Percentiles rank a stretch among this genome's conserved stretches.
Conservation (phyloP, 148 eudicot genomes). For the Spergularia marina region DNA sequence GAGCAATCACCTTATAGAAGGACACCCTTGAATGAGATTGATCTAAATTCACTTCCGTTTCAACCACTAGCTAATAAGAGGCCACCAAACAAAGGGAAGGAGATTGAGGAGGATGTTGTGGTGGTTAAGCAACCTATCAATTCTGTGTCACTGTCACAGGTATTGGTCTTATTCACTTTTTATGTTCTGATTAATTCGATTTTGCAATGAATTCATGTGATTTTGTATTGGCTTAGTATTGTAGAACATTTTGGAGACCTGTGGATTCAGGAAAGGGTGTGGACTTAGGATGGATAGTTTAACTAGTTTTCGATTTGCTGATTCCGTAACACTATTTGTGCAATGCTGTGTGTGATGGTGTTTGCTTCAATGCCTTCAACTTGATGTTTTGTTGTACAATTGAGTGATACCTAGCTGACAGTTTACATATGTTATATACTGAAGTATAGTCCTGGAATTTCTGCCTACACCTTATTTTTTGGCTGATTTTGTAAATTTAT, state of each 20-base stretch:
- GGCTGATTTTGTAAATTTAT: too few relatives aligned
- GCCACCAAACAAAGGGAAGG: conserved; percentile 29
- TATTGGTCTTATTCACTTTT: conserved; percentile 9
- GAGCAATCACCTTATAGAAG: conserved; percentile 85
- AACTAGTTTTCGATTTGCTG: background rate
- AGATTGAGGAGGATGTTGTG: conserved; percentile 34
- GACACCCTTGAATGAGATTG: conserved; percentile 75
- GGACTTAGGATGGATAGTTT: too few relatives aligned
- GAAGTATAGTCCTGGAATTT: too few relatives aligned
- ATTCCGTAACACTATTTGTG: background rate
- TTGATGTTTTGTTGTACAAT: background rate
- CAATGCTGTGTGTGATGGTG: background rate
- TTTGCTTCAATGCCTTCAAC: background rate
- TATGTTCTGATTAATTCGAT: background rate
- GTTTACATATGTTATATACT: background rate
- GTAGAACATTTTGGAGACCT: background rate
- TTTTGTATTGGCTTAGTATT: background rate
- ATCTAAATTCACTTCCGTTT: conserved; percentile 49
- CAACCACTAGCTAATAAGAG: conserved; percentile 44
- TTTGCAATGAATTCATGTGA: background rate
- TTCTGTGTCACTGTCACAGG: conserved; percentile 42
- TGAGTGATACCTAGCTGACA: background rate
- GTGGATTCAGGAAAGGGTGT: background rate
- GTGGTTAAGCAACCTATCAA: conserved; percentile 33
- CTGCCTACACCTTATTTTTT: too few relatives aligned